Evolutionary conservation across 1,139 yeast genomes (phyloP).

Genomic region (Chernovozyma sophiae-reginae): DNA sequence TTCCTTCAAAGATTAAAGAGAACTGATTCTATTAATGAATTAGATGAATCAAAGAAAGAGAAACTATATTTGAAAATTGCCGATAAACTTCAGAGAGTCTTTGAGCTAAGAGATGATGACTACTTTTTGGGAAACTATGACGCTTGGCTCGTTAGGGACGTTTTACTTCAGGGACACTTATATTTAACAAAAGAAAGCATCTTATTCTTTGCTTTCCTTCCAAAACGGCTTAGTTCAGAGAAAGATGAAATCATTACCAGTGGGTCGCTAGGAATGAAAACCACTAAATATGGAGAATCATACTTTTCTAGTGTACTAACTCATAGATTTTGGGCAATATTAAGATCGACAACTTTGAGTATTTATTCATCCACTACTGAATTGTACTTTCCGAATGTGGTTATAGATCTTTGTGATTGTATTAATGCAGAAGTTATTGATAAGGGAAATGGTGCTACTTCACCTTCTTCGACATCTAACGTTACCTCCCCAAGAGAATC

Average conservation of each 20-base stretch:
- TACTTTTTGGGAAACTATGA: slow-evolving; percentile 53
- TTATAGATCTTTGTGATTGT: slow-evolving; percentile 69
- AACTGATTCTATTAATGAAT: slow-evolving; percentile 4
- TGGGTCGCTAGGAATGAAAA: slow-evolving; percentile 51
- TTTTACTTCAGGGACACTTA: slow-evolving; percentile 79
- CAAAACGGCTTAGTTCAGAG: slow-evolving; percentile 32
- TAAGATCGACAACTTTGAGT: slow-evolving; percentile 65
- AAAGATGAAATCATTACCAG: slow-evolving; percentile 25
- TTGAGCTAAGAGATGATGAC: slow-evolving; percentile 46
- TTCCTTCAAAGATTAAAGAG: neutral
- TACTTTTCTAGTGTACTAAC: slow-evolving; percentile 33
- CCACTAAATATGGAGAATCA: slow-evolving; percentile 39
- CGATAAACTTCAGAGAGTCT: slow-evolving; percentile 32
- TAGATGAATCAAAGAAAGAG: slow-evolving; percentile 11
- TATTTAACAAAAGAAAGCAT: slow-evolving; percentile 64
- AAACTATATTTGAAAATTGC: slow-evolving; percentile 30
- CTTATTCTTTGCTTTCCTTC: slow-evolving; percentile 79
- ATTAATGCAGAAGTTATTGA: slow-evolving; percentile 52
- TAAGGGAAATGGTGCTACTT: slow-evolving; percentile 15
- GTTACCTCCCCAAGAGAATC: slow-evolving; percentile 2
- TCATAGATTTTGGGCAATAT: slow-evolving; percentile 67
- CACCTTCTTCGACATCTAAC: neutral
- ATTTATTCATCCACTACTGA: slow-evolving; percentile 72
- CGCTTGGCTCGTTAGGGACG: slow-evolving; percentile 81
- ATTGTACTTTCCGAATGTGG: slow-evolving; percentile 73